These are phyloP conservation scores for Zygoascus ofunaensis DNA, from an alignment of 805 yeast genomes.

Conservation along the genomic window DNA sequence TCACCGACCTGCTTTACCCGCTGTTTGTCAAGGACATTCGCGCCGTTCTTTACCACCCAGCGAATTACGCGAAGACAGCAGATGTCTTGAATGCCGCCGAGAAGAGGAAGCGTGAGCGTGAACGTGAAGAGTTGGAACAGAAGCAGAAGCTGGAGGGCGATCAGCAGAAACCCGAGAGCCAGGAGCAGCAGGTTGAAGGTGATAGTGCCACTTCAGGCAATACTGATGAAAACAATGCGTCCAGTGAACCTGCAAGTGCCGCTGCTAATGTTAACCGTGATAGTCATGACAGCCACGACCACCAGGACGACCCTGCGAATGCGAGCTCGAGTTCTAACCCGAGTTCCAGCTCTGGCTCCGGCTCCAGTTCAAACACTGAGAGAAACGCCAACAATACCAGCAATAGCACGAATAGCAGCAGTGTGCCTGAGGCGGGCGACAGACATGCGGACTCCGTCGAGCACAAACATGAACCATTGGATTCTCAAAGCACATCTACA, in stretches of 20 bases:
- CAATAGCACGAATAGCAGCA: too few species aligned
- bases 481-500: too few species aligned
- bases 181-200: too few species aligned
- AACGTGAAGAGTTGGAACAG: conserved; percentile 1
- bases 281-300: conserved; percentile 12
- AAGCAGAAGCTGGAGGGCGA: too few species aligned
- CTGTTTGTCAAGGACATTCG: conserved; percentile 62
- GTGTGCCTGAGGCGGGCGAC: too few species aligned
- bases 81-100: conserved; percentile 28
- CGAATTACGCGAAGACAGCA: conserved; percentile 27
- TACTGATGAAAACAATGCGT: background rate
- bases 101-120: conserved; percentile 19
- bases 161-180: too few species aligned
- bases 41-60: conserved; percentile 22
- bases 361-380: too few species aligned
- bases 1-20: conserved; percentile 56
- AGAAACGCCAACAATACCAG: too few species aligned
- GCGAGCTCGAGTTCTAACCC: background rate
- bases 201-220: background rate
- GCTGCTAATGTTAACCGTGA: too few species aligned
- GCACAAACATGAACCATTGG: too few species aligned
- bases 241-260: conserved; percentile 5
- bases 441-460: too few species aligned
- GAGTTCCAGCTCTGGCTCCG: background rate
- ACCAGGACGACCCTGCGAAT: conserved; percentile 5